Conservation (phyloP, 768 basidiomycete species). For the Termitomyces sp. region DNA sequence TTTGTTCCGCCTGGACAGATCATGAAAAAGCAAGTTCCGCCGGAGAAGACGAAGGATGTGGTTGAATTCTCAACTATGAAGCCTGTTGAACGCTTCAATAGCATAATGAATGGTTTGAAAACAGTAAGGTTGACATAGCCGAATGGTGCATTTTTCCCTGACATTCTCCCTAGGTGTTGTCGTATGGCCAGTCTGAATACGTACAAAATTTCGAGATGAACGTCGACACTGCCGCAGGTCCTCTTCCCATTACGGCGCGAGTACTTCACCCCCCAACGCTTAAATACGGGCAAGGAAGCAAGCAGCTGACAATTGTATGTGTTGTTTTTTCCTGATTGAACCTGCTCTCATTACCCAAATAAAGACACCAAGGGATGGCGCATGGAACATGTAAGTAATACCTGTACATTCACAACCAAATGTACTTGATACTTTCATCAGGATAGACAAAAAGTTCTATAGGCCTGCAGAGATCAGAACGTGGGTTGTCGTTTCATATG, state of each 20-base stretch:
- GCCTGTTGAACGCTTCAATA: constrained; percentile 52
- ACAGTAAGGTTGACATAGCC: neutral
- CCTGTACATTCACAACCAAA: constrained; percentile 29
- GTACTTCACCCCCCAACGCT: constrained; percentile 60
- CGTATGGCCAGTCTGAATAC: constrained; percentile 71
- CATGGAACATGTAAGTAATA: constrained; percentile 71
- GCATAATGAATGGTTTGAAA: constrained; percentile 48
- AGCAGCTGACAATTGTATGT: constrained; percentile 48
- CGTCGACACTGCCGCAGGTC: constrained; percentile 43
- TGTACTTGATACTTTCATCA: constrained; percentile 33
- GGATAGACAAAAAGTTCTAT: constrained; percentile 69
- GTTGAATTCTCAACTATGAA: constrained; percentile 66
- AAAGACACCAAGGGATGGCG: constrained; percentile 60
- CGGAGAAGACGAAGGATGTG: constrained; percentile 60
- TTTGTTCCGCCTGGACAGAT: constrained; percentile 62
- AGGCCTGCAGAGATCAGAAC: constrained; percentile 45
- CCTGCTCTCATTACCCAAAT: constrained; percentile 2
- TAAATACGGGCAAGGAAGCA: constrained; percentile 56
- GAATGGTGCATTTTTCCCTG: neutral
- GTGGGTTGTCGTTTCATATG: constrained; percentile 69
- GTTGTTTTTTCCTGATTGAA: neutral
- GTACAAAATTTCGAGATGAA: constrained; percentile 66
- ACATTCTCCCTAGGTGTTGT: constrained; percentile 37
- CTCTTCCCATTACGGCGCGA: constrained; percentile 52
- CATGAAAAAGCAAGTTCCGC: constrained; percentile 67